Evolutionary conservation across 169 alveolate genomes (phyloP).

Genomic region (Plasmodium coatneyi): DNA sequence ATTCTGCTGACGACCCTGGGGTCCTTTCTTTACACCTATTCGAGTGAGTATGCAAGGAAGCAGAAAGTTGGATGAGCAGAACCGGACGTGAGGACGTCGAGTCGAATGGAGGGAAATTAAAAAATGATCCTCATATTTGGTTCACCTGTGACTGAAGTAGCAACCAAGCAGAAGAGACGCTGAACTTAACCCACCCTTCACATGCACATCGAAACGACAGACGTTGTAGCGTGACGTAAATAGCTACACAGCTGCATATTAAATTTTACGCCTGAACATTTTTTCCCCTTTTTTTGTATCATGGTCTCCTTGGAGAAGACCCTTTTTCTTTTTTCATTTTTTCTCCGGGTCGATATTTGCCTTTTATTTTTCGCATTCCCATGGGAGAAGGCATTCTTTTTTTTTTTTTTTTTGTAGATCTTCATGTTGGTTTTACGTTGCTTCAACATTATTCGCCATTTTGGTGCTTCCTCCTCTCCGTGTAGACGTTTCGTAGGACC

Average conservation of each 20-base stretch:
- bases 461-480: background rate
- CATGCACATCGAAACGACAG: background rate
- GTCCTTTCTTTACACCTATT: constrained; percentile 37
- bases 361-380: background rate
- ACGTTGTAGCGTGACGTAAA: background rate
- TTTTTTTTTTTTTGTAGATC: background rate
- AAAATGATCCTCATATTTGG: background rate
- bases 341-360: too few relatives aligned
- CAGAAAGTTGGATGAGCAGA: background rate
- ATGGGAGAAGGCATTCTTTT: background rate
- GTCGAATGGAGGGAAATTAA: background rate
- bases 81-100: background rate
- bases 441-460: background rate
- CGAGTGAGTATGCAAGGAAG: constrained; percentile 40
- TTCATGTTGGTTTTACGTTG: background rate
- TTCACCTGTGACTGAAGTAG: background rate
- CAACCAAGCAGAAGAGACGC: background rate
- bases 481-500: background rate
- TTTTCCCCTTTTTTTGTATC: background rate
- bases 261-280: background rate
- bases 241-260: background rate
- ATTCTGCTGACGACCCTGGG: constrained; percentile 51
- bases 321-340: background rate
- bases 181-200: background rate
- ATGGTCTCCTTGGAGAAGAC: background rate